Conservation (phyloP, 495 filamentous ascomycete species). For the Neurospora sp. region DNA sequence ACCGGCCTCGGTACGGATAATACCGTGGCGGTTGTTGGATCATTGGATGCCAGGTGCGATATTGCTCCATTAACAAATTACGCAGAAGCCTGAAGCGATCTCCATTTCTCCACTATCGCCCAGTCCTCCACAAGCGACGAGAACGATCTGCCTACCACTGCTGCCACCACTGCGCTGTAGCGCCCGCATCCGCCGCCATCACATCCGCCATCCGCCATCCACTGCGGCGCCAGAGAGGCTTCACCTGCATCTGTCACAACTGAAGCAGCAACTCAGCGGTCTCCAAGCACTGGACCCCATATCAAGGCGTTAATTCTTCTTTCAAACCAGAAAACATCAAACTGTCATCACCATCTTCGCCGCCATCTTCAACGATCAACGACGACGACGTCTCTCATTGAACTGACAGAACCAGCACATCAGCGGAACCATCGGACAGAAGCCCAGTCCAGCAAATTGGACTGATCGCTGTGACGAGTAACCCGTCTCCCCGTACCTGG, state of each 20-base stretch:
- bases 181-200: neutral
- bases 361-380: neutral
- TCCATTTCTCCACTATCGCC: neutral
- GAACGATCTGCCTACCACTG: neutral
- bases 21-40: neutral
- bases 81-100: neutral
- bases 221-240: neutral
- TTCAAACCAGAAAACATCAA: neutral
- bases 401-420: neutral
- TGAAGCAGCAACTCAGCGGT: neutral
- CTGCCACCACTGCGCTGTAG: neutral
- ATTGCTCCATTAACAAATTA: neutral
- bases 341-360: neutral
- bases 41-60: neutral
- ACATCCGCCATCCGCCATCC: neutral
- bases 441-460: neutral
- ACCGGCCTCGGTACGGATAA: neutral
- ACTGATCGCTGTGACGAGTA: neutral
- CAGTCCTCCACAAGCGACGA: neutral
- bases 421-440: neutral
- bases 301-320: neutral
- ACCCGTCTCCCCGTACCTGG: neutral
- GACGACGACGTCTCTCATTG: neutral
- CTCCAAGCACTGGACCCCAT: neutral
- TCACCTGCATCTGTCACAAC: neutral